Evolutionary conservation across 2,329 filamentous ascomycete species (phyloP).

Genomic region (Fusarium sororula): DNA sequence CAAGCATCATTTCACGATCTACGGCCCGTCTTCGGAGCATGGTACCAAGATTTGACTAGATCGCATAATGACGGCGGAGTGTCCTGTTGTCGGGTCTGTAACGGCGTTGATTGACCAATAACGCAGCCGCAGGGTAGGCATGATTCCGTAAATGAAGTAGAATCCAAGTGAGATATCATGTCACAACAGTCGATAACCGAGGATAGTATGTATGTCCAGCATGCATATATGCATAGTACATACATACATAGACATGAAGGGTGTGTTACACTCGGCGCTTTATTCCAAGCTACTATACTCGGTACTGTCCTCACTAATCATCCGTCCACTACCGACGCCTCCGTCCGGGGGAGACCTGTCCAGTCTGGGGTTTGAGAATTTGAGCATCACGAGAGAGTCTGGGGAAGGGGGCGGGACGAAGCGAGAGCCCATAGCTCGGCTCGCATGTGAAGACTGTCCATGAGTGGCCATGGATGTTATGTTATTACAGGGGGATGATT

Average conservation of each 20-base stretch:
- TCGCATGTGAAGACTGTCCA: conserved; percentile 12
- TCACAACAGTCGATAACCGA: conserved; percentile 16
- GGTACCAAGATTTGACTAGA: conserved; percentile 27
- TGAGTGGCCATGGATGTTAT: neutral
- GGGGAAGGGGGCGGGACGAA: conserved; percentile 5
- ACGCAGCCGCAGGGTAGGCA: conserved; percentile 7
- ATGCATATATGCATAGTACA: neutral
- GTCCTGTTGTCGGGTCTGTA: conserved; percentile 12
- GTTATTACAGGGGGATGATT: neutral
- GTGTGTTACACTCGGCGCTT: conserved; percentile 24
- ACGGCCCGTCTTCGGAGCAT: conserved; percentile 32
- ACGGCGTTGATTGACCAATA: neutral
- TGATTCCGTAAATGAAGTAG: neutral
- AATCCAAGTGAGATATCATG: neutral
- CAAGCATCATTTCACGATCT: conserved; percentile 1
- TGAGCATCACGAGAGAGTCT: conserved; percentile 11
- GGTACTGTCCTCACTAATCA: conserved; percentile 14
- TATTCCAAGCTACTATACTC: neutral
- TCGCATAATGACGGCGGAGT: conserved; percentile 1
- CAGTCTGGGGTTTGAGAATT: conserved; percentile 1
- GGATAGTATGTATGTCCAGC: neutral
- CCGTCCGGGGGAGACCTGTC: neutral
- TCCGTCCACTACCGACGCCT: conserved; percentile 25
- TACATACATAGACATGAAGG: neutral
- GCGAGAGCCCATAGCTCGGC: conserved; percentile 7